Evolutionary conservation across 768 basidiomycete species (phyloP), one percentile per base, ranked within the genome.

Genomic region (Termitomyces sp.): DNA sequence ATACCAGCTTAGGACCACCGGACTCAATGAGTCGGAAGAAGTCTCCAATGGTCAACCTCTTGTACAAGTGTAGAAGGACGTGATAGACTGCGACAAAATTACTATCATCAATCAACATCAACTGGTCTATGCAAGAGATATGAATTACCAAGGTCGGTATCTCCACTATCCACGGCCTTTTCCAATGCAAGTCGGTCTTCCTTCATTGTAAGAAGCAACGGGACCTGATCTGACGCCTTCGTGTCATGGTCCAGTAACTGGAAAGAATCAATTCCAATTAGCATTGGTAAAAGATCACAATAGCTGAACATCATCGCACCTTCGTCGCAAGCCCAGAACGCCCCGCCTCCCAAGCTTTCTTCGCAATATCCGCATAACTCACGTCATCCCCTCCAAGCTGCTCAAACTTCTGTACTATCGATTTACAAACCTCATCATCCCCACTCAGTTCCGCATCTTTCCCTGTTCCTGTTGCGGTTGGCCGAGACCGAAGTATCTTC

Each of bases 11-110:
- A 37, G 86, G 78, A 3, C 94, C 93, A 13, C 93, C 91, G 53
- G 95, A 94, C 72, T 98, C 95, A 50, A 99, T 86, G 24, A 98
- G 79, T 18, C 88, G 87, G 81, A 99, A 99, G 76, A 99, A 97
- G 36, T 88, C 84, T 7, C 97, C 97, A 8, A 97, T 81, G 0
- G 90, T 80, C 47, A 96, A 79, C 16, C 89, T 82, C 60, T 90
- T 87, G 67, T 94, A 85, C 24, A 99, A 77, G 66, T 95, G 88
- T 7, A 98, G 80, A 12, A 99, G 78, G 48, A 98, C 95, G 69
- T 95, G 89, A 70, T 97, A 98, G 4, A 98, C 97, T 97, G 65
- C 7, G 42, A 33, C 2, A 20, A 15, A 18, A 39, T 58, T 13
- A 30, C 13, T 7, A 24, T 41, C 27, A 24, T 41, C 27, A n/a